Conservation (phyloP, 2,329 filamentous ascomycete species). For the Trichoderma sp. region DNA sequence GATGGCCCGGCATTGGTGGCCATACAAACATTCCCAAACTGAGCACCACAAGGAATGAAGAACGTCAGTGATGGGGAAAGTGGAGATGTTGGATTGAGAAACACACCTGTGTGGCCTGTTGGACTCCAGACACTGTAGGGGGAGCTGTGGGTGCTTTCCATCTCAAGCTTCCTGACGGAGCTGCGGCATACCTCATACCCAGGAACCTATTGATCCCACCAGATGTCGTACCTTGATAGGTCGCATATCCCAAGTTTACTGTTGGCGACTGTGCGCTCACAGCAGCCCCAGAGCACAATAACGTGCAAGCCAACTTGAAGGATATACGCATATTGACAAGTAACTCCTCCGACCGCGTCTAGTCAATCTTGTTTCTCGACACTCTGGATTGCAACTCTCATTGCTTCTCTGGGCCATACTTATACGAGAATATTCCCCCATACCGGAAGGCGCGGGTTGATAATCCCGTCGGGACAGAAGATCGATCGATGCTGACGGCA, state of each 20-base stretch:
- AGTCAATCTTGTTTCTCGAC: not conserved
- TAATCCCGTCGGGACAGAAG: not conserved
- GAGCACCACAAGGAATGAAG: not conserved
- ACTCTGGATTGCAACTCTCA: not conserved
- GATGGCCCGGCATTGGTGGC: not conserved
- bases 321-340: not conserved
- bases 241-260: constrained; percentile 12
- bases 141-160: constrained; percentile 16
- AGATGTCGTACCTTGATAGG: constrained; percentile 21
- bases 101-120: constrained; percentile 10
- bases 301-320: not conserved
- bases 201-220: constrained; percentile 33
- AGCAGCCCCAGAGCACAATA: not conserved
- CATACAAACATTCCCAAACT: constrained; percentile 13
- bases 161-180: not conserved
- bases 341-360: not conserved
- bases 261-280: constrained; percentile 5
- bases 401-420: not conserved
- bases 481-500: not conserved
- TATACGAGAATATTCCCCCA: not conserved
- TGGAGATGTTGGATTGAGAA: no score
- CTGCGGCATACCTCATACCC: constrained; percentile 34
- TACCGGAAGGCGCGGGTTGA: not conserved
- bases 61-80: not conserved
- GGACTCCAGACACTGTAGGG: constrained; percentile 13